Conservation (phyloP, 2,329 filamentous ascomycete genomes). For the Colletotrichum caudatum region DNA sequence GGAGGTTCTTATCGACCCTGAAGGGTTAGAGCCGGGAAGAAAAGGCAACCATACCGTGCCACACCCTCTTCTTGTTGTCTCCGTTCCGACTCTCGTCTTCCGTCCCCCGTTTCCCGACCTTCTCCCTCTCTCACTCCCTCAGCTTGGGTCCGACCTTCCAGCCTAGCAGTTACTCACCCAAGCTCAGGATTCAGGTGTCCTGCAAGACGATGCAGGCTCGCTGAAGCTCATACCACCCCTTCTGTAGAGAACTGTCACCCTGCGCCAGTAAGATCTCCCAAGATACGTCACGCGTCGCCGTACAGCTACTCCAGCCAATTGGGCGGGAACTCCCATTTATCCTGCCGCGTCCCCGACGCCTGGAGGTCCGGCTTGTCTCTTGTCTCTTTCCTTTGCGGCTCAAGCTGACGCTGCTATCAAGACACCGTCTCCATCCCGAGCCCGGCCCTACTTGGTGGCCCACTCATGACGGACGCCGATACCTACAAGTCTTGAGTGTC, state of each 20-base stretch:
- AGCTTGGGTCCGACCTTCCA: slow-evolving; percentile 14
- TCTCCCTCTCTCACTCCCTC: slow-evolving; percentile 19
- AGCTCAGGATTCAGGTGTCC: slow-evolving; percentile 14
- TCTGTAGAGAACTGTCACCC: slow-evolving; percentile 14
- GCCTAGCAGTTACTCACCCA: slow-evolving; percentile 5
- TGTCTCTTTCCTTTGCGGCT: slow-evolving; percentile 34
- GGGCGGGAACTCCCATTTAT: slow-evolving; percentile 30
- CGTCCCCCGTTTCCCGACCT: slow-evolving; percentile 21
- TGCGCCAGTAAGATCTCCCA: slow-evolving; percentile 36
- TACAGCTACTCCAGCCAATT: slow-evolving; percentile 36
- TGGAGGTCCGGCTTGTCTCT: slow-evolving; percentile 35
- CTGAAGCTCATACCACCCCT: slow-evolving; percentile 34
- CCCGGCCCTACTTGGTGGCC: slow-evolving; percentile 7
- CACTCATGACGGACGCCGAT: slow-evolving; percentile 6
- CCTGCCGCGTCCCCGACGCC: slow-evolving; percentile 22
- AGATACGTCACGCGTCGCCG: slow-evolving; percentile 35
- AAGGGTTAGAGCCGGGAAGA: slow-evolving; percentile 32
- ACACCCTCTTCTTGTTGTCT: slow-evolving; percentile 37
- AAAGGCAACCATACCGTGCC: slow-evolving; percentile 27
- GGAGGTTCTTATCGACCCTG: slow-evolving; percentile 32
- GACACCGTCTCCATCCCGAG: slow-evolving; percentile 15
- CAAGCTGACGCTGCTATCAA: slow-evolving; percentile 25
- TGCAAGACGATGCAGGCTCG: slow-evolving; percentile 35
- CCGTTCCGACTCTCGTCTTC: slow-evolving; percentile 14
- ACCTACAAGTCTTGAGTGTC: slow-evolving; percentile 1